A percentile compares a stretch with the other conserved stretches of the same genome.
phyloP scores from a whole-genome alignment of 2,329 filamentous ascomycete genomes.

The Fusarium poae region DNA sequence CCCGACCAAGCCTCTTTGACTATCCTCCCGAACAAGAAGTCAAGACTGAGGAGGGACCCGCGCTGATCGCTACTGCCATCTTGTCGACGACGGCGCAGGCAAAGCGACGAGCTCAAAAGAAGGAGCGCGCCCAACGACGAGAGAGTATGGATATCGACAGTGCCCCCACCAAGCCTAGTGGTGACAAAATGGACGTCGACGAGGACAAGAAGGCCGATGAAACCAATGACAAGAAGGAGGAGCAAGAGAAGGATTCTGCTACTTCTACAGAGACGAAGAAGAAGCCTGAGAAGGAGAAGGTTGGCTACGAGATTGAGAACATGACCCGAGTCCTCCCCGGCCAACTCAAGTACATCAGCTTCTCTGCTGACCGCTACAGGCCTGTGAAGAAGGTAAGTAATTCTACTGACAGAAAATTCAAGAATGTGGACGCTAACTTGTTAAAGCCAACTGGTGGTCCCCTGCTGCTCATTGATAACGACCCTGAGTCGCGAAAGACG shows the following conservation, averaged over 20 bases:
- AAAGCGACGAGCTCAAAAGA: constrained; percentile 92
- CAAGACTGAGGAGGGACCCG: constrained; percentile 92
- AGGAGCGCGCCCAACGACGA: constrained; percentile 87
- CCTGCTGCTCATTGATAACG: constrained; percentile 87
- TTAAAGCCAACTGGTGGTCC: constrained; percentile 89
- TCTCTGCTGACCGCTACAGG: constrained; percentile 90
- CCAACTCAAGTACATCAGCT: constrained; percentile 96
- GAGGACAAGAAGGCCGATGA: constrained; percentile 69
- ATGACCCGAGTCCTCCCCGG: constrained; percentile 94
- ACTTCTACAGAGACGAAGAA: constrained; percentile 77
- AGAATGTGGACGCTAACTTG: constrained; percentile 41
- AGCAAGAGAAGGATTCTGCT: constrained; percentile 70
- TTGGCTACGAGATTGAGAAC: constrained; percentile 95
- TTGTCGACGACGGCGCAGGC: constrained; percentile 97
- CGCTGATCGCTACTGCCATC: constrained; percentile 94
- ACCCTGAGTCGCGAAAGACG: constrained; percentile 81
- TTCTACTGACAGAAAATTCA: neutral
- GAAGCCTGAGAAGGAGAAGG: constrained; percentile 94
- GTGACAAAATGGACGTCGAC: constrained; percentile 91
- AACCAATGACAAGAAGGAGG: constrained; percentile 72
- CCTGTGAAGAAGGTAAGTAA: constrained; percentile 83
- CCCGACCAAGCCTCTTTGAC: constrained; percentile 94
- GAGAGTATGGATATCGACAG: constrained; percentile 97
- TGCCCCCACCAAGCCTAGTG: constrained; percentile 69
- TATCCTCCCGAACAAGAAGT: constrained; percentile 97